Base-by-base conservation (phyloP, 306 rosid genomes). In the Cicer arietinum region DNA sequence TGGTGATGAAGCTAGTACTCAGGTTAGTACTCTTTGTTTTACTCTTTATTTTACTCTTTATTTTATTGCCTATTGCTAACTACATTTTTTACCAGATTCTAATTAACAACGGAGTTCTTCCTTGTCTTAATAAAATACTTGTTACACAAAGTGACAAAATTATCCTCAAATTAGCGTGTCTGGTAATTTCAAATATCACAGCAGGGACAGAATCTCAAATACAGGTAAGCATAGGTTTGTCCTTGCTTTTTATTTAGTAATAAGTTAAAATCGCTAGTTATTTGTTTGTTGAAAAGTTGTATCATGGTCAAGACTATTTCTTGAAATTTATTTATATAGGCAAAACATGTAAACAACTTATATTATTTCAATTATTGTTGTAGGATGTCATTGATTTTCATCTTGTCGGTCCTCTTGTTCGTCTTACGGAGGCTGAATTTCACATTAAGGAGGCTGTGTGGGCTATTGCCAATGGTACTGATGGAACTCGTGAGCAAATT, bases 361-460 rank as follows among this genome's bases (percentile, higher is more conserved):
- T 25, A 35, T 11, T 6, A 58, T 58, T 58, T 25, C 12, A 41
- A 58, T 11, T 14, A 6, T 12, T 51, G 52, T 0, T 8, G 10
- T 35, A 93, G 98, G 80, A 89, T 58, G 93, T 91, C 18, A 63
- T 93, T 69, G 93, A 88, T 37, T 89, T 96, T 48, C 74, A 83
- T 80, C 61, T 91, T 80, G 70, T 93, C 42, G 84, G 67, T 45
- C 93, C 96, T 64, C 88, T 78, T 76, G 86, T 91, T 63, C 42
- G 54, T 54, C 97, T 93, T 80, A 90, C 86, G 85, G 84, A 62
- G 81, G 96, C 97, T 10, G 98, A 91, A 67, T 89, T 91, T 84
- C 93, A 89, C 77, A 91, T 89, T 58, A 88, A 85, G 72, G 96
- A 91, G 79, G 98, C 96, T 81, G 98, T 95, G 1, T 91, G 97